phyloP scores from a whole-genome alignment of 169 alveolate species.

The Cyclospora cayetanensis region DNA sequence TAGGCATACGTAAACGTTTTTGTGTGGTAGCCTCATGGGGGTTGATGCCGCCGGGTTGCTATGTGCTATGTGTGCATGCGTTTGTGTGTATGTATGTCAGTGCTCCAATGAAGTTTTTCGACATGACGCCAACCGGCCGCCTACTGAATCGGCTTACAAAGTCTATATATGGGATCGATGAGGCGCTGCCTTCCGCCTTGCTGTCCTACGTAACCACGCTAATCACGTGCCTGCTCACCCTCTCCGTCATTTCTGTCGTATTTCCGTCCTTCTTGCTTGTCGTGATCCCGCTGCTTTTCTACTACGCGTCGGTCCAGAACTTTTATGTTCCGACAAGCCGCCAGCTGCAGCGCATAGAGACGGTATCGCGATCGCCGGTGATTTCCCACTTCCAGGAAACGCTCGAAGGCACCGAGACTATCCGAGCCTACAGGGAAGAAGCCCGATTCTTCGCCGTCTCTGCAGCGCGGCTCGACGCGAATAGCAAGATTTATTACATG shows the following conservation, averaged over 20 bases:
- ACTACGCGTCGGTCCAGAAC: slow-evolving; percentile 66
- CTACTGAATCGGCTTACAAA: slow-evolving; percentile 83
- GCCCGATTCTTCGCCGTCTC: slow-evolving; percentile 32
- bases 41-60: neutral
- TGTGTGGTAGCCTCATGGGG: neutral
- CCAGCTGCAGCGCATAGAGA: slow-evolving; percentile 72
- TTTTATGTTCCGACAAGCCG: slow-evolving; percentile 74
- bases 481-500: slow-evolving; percentile 67
- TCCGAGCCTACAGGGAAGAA: slow-evolving; percentile 74
- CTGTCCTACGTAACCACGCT: neutral
- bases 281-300: slow-evolving; percentile 52
- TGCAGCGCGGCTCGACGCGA: neutral
- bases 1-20: neutral
- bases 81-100: neutral
- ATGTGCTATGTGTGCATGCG: neutral
- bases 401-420: slow-evolving; percentile 74
- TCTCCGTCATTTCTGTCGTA: slow-evolving; percentile 63
- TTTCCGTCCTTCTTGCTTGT: slow-evolving; percentile 70
- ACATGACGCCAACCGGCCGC: slow-evolving; percentile 85
- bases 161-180: slow-evolving; percentile 78
- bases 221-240: slow-evolving; percentile 26
- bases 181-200: slow-evolving; percentile 16
- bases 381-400: slow-evolving; percentile 76
- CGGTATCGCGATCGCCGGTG: slow-evolving; percentile 72
- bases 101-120: slow-evolving; percentile 83